Conservation (phyloP, 2,329 filamentous ascomycete genomes). For the Ophiosphaerella herpotricha region DNA sequence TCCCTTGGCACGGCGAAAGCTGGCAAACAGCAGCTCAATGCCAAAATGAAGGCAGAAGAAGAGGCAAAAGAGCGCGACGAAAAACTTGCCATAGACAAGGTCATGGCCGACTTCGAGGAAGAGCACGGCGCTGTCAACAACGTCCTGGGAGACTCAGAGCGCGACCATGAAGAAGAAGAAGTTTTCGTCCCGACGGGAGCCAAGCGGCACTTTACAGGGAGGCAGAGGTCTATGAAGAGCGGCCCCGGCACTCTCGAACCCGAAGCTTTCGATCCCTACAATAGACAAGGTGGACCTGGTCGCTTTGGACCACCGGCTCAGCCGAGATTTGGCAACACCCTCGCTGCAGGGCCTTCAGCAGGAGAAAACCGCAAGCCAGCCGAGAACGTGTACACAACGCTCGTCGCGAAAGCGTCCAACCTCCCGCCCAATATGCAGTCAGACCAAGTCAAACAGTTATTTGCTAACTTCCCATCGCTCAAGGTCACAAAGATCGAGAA, state of each 20-base stretch:
- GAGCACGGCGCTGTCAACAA: slow-evolving; percentile 33
- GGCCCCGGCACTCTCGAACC: slow-evolving; percentile 39
- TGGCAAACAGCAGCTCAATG: slow-evolving; percentile 28
- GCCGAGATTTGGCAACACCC: slow-evolving; percentile 19
- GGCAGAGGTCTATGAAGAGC: slow-evolving; percentile 37
- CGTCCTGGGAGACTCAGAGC: slow-evolving; percentile 29
- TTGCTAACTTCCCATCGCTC: slow-evolving; percentile 35
- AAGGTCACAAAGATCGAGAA: slow-evolving; percentile 40
- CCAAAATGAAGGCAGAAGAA: slow-evolving; percentile 37
- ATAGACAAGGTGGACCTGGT: slow-evolving; percentile 16
- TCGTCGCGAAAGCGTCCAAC: slow-evolving; percentile 40
- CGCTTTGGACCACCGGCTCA: slow-evolving; percentile 19
- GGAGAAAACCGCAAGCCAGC: slow-evolving; percentile 19
- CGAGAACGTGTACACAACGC: slow-evolving; percentile 34
- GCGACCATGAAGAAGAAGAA: slow-evolving; percentile 23
- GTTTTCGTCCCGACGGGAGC: slow-evolving; percentile 35
- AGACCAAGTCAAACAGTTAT: slow-evolving; percentile 33
- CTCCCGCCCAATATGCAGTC: slow-evolving; percentile 34
- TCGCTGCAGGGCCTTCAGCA: slow-evolving; percentile 16
- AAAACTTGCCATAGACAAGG: slow-evolving; percentile 35
- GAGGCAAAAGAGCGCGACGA: slow-evolving; percentile 39
- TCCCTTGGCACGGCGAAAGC: slow-evolving; percentile 31
- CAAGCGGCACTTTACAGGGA: slow-evolving; percentile 37
- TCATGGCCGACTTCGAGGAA: slow-evolving; percentile 38
- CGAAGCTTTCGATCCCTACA: slow-evolving; percentile 27